Evolutionary conservation across 345 rosid species (phyloP), one percentile per base, ranked within the genome.

Genomic region (Aegle marmelos): DNA sequence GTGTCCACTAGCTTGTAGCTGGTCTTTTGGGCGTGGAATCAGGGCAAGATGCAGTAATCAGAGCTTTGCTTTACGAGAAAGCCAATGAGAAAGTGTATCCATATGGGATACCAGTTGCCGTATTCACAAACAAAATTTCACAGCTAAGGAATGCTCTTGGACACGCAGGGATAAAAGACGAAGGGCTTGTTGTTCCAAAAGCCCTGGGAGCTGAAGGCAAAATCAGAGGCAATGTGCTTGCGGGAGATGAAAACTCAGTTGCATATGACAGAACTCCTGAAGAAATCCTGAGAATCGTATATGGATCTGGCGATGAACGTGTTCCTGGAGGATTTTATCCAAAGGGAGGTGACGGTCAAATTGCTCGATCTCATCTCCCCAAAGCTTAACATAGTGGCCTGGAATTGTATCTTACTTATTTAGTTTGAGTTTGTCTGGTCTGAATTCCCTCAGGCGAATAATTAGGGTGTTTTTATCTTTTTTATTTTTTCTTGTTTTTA

Each of bases 21-120:
- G 93, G 94, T n/a, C 95, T 91, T 25, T 79, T 92, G 61, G 98
- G 91, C 1, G 93, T 91, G 50, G 91, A 93, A 81, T 84, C 97
- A 0, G 98, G 97, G 7, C 98, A 92, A 72, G 98, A 93, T 31
- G 98, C 95, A 0, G 88, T 92, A 7, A 91, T 95, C 57, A 68
- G 95, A 73, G 79, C 86, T 72, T 56, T 93, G 79, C 77, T 95
- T 25, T 92, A 89, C 62, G 84, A 86, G 72, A 68, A 58, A 13
- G 87, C 86, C 0, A 0, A 2, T 3, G 24, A 60, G 72, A 73
- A 66, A n/a, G 94, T 90, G 60, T 33, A 54, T 2, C 89, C 90
- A 3, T 87, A 87, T 53, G 65, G 74, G 50, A 72, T 81, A 30
- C 79, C 86, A 4, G 90, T 89, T 19, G 87, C 88, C 8, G 88